phyloP scores from a whole-genome alignment of 225 moss, liverwort and hornwort species.

The Bryoerythrophyllum caledonicum region DNA sequence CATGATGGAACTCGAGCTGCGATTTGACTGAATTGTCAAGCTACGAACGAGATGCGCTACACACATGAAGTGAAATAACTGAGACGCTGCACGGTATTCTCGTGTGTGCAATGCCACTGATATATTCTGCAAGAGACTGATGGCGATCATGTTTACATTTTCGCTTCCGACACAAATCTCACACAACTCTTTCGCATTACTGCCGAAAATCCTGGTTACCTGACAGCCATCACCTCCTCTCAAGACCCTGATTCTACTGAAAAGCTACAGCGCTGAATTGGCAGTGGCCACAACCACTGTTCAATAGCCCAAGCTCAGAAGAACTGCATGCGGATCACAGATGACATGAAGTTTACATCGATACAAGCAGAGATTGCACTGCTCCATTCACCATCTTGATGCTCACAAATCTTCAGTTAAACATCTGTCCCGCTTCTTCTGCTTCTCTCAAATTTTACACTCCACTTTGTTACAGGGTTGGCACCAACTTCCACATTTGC shows the following conservation, averaged over 20 bases:
- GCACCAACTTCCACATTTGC: slow-evolving; percentile 15
- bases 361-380: slow-evolving; percentile 10
- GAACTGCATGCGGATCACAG: slow-evolving; percentile 1
- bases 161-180: slow-evolving; percentile 26
- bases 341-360: slow-evolving; percentile 11
- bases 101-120: slow-evolving; percentile 20
- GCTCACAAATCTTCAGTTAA: slow-evolving; percentile 19
- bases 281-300: slow-evolving; percentile 21
- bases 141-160: slow-evolving; percentile 31
- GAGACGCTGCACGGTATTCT: slow-evolving; percentile 18
- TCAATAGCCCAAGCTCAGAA: slow-evolving; percentile 11
- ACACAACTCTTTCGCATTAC: slow-evolving; percentile 21
- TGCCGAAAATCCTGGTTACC: slow-evolving; percentile 20
- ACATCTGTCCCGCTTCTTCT: slow-evolving; percentile 5
- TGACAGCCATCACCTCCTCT: slow-evolving; percentile 15
- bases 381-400: background rate
- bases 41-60: slow-evolving; percentile 3
- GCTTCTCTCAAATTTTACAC: slow-evolving; percentile 15
- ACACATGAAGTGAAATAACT: slow-evolving; percentile 21
- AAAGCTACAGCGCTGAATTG: slow-evolving; percentile 22
- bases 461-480: slow-evolving; percentile 24
- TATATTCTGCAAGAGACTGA: slow-evolving; percentile 27
- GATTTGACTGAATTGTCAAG: slow-evolving; percentile 5
- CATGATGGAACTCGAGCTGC: background rate
- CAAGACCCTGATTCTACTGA: slow-evolving; percentile 20